These are phyloP conservation scores for Macrotyloma uniflorum DNA, from an alignment of 306 rosid species.

Conservation along the genomic window DNA sequence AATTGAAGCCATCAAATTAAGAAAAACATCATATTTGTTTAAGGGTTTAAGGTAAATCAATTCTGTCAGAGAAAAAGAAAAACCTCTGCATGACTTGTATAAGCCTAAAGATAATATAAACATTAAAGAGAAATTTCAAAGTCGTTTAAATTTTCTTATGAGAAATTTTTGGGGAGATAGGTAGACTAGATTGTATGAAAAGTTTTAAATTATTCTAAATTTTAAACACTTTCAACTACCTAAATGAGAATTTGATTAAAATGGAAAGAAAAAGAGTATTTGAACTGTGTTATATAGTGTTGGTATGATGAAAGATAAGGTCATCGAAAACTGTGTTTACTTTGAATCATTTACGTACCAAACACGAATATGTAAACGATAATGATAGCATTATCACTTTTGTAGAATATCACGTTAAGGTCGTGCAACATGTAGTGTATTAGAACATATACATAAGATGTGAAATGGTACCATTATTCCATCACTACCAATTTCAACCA, in stretches of 20 bases:
- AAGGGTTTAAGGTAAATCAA: neutral
- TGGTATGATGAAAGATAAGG: neutral
- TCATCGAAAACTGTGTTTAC: neutral
- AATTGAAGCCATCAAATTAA: neutral
- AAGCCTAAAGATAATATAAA: neutral
- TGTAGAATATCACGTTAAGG: neutral
- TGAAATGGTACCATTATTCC: slow-evolving; percentile 14
- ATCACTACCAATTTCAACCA: slow-evolving; percentile 1
- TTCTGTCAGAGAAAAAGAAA: neutral
- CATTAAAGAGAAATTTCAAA: neutral
- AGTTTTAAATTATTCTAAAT: neutral
- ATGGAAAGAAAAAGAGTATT: neutral
- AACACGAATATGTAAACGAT: neutral
- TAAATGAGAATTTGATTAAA: neutral
- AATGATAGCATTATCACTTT: neutral
- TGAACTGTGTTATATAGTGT: neutral
- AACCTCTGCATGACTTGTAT: neutral
- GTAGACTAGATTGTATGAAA: neutral
- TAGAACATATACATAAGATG: neutral
- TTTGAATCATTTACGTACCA: neutral
- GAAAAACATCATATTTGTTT: neutral
- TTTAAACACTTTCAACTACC: no score
- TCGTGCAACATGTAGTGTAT: neutral
- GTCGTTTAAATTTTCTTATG: neutral
- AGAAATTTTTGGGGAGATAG: no score